A percentile compares a stretch with the other conserved stretches of the same genome.
Evolutionary conservation across 257 asterid species (phyloP).

Genomic region (Verbena officinalis): DNA sequence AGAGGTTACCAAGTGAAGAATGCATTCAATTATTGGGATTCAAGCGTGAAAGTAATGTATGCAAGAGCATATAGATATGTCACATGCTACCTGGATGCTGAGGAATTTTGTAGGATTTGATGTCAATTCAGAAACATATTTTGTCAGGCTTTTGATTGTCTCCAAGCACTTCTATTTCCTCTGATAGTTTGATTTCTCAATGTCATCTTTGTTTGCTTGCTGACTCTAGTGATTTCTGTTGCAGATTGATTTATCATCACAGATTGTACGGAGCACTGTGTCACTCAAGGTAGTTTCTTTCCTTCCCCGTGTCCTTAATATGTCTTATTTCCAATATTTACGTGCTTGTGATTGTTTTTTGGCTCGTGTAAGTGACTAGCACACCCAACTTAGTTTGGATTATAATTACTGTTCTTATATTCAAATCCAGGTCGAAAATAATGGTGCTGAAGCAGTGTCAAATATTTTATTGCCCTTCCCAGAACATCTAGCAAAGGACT

Average conservation of each 20-base stretch:
- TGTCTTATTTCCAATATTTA: constrained; percentile 10
- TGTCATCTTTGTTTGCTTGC: neutral
- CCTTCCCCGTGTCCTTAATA: neutral
- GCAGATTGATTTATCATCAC: constrained; percentile 97
- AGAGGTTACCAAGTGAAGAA: neutral
- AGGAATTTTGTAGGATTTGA: constrained; percentile 17
- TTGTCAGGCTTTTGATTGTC: neutral
- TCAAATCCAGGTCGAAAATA: constrained; percentile 63
- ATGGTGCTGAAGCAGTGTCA: constrained; percentile 59
- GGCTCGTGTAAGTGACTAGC: constrained; percentile 1
- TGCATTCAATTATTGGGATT: constrained; percentile 7
- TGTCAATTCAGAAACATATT: neutral
- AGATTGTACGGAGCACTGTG: constrained; percentile 52
- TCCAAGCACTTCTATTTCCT: neutral
- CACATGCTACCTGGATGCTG: constrained; percentile 8
- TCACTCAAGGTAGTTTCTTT: constrained; percentile 66
- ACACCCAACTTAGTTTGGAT: constrained; percentile 9
- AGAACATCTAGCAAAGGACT: constrained; percentile 61
- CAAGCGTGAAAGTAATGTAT: neutral
- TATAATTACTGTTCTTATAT: constrained; percentile 12
- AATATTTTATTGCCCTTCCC: constrained; percentile 71
- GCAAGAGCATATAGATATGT: neutral
- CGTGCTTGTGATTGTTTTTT: constrained; percentile 1
- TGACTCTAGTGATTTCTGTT: constrained; percentile 35
- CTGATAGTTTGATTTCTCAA: neutral